phyloP scores from a whole-genome alignment of 768 basidiomycete species.

The Leccinellum rugosiceps region DNA sequence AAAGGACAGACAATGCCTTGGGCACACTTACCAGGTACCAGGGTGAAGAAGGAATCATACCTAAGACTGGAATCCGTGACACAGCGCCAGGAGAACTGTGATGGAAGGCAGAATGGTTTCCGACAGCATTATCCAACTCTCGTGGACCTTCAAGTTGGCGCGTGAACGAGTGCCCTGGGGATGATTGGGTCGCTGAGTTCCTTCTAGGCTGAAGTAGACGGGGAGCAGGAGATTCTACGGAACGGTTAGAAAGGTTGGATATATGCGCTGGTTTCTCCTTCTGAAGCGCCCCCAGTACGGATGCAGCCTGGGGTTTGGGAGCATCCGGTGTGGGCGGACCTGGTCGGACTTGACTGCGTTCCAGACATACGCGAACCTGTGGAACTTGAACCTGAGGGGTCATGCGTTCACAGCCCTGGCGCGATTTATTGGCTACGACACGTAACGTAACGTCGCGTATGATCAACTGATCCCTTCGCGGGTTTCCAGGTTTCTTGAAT shows the following conservation, averaged over 20 bases:
- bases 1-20: slow-evolving; percentile 3
- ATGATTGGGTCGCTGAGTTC: neutral
- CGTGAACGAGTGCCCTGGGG: neutral
- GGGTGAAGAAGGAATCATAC: slow-evolving; percentile 10
- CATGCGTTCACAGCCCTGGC: neutral
- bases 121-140: neutral
- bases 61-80: neutral
- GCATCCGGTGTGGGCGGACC: neutral
- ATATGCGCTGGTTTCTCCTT: slow-evolving; percentile 13
- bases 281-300: neutral
- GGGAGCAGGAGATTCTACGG: neutral
- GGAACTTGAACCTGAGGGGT: neutral
- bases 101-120: neutral
- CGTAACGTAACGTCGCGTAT: neutral
- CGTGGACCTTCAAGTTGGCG: neutral
- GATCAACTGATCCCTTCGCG: neutral
- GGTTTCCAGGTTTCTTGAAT: slow-evolving; percentile 34
- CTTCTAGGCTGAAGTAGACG: neutral
- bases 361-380: neutral
- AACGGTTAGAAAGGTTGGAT: neutral
- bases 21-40: slow-evolving; percentile 4
- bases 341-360: neutral
- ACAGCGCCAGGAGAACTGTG: slow-evolving; percentile 11
- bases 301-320: neutral
- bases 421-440: neutral